These are phyloP conservation scores for Capsicum rhomboideum DNA, from an alignment of 257 asterid species.

Conservation along the genomic window DNA sequence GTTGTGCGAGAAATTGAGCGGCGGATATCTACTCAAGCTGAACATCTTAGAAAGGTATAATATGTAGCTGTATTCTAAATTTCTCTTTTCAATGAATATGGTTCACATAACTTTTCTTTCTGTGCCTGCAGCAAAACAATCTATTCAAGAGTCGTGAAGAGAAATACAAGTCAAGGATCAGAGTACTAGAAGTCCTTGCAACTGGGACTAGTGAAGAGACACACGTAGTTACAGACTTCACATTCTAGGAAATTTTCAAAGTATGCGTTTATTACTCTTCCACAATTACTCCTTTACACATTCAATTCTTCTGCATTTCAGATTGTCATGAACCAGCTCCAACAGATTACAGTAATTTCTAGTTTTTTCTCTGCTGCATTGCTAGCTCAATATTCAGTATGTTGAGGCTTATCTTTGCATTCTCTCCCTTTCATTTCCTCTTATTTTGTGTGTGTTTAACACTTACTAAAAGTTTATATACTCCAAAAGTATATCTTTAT, in stretches of 20 bases:
- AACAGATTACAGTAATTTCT: conserved; percentile 45
- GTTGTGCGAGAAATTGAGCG: conserved; percentile 92
- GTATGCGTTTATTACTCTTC: not conserved
- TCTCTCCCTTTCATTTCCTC: not conserved
- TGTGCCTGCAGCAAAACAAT: conserved; percentile 61
- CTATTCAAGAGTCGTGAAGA: conserved; percentile 83
- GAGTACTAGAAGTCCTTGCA: conserved; percentile 85
- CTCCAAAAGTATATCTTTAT: too few species aligned
- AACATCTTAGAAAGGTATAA: conserved; percentile 65
- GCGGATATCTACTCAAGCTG: conserved; percentile 82
- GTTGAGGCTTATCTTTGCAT: not conserved
- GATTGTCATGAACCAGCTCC: conserved; percentile 56
- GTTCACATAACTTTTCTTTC: not conserved
- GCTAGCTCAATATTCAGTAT: not conserved
- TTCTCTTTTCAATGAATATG: not conserved
- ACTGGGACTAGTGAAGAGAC: conserved; percentile 61
- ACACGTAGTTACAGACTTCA: conserved; percentile 26
- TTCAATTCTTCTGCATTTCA: conserved; percentile 13
- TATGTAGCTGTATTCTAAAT: not conserved
- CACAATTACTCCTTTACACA: not conserved
- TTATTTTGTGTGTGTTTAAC: too few species aligned
- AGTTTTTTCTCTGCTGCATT: not conserved
- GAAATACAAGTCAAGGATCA: conserved; percentile 78
- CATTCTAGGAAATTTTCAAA: not conserved
- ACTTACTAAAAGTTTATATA: too few species aligned